These are phyloP conservation scores for Inga laurina DNA, from an alignment of 306 rosid species.

Conservation along the genomic window DNA sequence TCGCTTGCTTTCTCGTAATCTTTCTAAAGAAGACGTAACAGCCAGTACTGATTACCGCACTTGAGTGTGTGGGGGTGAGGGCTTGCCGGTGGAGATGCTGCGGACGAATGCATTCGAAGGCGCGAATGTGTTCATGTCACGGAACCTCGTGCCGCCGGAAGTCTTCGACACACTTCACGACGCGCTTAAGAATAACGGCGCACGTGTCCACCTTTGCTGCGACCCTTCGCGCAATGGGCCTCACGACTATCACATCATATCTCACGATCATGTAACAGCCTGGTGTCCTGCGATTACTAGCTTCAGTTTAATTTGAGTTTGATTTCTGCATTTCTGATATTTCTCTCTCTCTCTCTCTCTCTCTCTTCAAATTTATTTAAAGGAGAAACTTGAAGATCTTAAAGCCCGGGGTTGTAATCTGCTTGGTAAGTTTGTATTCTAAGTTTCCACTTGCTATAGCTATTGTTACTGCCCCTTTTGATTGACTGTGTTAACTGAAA, in stretches of 20 bases:
- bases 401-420: conserved; percentile 75
- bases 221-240: conserved; percentile 81
- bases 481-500: not conserved
- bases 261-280: conserved; percentile 64
- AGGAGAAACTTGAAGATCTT: conserved; percentile 88
- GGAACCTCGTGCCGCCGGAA: conserved; percentile 89
- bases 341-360: not conserved
- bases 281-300: not conserved
- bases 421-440: conserved; percentile 47
- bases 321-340: conserved; percentile 12
- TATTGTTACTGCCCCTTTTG: not conserved
- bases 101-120: conserved; percentile 71
- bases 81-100: conserved; percentile 46
- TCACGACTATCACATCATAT: conserved; percentile 77
- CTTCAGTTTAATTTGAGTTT: not conserved
- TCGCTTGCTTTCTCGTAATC: not conserved
- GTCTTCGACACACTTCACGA: conserved; percentile 84
- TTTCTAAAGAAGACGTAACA: not conserved
- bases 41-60: not conserved
- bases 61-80: not conserved
- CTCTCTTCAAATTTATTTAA: not conserved
- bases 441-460: not conserved
- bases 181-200: conserved; percentile 81
- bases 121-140: conserved; percentile 79
- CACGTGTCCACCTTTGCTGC: conserved; percentile 75